Conservation (phyloP, 306 rosid genomes). For the Ziziphus jujuba region DNA sequence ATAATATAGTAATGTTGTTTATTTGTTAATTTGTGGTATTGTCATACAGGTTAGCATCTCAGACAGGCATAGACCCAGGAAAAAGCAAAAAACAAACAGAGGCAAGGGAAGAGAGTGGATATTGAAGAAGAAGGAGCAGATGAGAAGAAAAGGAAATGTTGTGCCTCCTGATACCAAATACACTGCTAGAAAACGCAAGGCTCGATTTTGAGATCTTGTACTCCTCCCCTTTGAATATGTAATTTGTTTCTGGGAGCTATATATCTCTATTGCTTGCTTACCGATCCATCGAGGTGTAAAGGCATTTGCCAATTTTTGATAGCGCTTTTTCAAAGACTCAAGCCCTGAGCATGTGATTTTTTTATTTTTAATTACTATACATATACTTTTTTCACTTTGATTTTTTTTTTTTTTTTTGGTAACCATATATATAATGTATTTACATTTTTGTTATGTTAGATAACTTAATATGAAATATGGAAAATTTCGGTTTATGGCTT, state of each 20-base stretch:
- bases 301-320: no score
- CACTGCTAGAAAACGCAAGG: constrained; percentile 84
- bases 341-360: no score
- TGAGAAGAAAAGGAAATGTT: constrained; percentile 79
- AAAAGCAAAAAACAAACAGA: constrained; percentile 62
- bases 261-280: background rate
- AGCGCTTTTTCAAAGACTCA: no score
- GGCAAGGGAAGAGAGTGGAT: constrained; percentile 83
- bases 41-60: constrained; percentile 57
- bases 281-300: background rate
- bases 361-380: no score
- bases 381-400: no score
- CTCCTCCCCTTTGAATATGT: background rate
- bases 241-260: background rate
- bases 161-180: constrained; percentile 78
- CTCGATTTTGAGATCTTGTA: constrained; percentile 50
- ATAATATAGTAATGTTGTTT: background rate
- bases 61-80: constrained; percentile 77
- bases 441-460: no score
- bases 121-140: constrained; percentile 82
- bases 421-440: no score
- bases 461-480: no score
- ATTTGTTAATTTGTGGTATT: background rate
- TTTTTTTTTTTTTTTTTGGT: no score
- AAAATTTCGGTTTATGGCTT: no score